Evolutionary conservation across 306 rosid species (phyloP).

Genomic region (Prosopis cineraria): DNA sequence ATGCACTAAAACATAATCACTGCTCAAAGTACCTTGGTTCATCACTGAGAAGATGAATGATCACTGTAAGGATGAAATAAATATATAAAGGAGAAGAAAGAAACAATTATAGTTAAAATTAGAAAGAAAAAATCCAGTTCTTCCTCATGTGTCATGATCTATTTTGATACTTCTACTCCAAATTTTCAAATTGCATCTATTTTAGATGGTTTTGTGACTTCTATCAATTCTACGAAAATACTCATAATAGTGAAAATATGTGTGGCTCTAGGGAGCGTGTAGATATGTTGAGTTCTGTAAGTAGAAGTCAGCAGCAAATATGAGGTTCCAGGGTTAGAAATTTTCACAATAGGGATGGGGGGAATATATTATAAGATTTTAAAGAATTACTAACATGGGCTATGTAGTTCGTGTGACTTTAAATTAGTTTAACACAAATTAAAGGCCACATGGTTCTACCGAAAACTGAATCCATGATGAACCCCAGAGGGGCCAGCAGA

Average conservation of each 20-base stretch:
- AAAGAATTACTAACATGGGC: background rate
- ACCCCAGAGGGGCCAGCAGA: background rate
- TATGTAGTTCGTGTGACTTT: background rate
- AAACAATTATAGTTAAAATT: background rate
- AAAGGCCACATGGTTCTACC: background rate
- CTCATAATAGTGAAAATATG: background rate
- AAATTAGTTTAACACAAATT: background rate
- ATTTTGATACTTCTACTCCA: background rate
- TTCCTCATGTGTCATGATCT: background rate
- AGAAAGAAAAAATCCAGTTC: background rate
- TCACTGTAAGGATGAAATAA: background rate
- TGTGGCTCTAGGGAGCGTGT: background rate
- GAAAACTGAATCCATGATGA: background rate
- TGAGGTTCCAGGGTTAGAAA: background rate
- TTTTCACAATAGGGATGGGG: background rate
- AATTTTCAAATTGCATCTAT: background rate
- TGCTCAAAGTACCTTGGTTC: background rate
- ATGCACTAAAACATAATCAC: background rate
- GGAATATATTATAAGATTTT: background rate
- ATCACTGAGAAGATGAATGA: background rate
- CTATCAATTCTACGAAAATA: background rate
- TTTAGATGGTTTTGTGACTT: background rate
- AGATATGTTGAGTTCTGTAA: background rate
- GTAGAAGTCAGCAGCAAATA: conserved; percentile 8
- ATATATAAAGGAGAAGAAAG: background rate